Conservation (phyloP, 805 yeast species). For the Starmerella vitae region DNA sequence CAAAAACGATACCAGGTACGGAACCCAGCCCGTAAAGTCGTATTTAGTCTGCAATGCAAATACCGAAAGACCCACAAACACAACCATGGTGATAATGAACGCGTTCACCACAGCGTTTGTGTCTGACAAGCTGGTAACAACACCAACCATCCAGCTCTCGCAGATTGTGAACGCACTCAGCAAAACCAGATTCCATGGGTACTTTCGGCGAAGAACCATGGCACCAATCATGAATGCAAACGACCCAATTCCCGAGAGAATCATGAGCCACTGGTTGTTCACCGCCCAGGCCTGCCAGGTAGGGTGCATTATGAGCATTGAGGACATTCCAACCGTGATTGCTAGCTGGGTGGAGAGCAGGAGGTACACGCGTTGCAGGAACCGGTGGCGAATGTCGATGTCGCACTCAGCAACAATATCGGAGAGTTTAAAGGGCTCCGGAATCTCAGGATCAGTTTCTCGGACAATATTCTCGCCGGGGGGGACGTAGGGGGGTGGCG, state of each 20-base stretch:
- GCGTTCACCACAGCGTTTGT: slow-evolving; percentile 58
- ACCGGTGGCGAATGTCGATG: slow-evolving; percentile 57
- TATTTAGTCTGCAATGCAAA: slow-evolving; percentile 69
- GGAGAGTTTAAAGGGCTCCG: slow-evolving; percentile 68
- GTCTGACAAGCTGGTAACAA: slow-evolving; percentile 50
- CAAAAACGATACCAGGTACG: slow-evolving; percentile 41
- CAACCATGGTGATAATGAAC: slow-evolving; percentile 47
- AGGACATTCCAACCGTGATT: slow-evolving; percentile 46
- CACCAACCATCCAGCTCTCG: slow-evolving; percentile 62
- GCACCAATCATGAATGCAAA: slow-evolving; percentile 55
- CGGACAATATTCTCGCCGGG: slow-evolving; percentile 15
- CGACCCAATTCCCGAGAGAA: slow-evolving; percentile 44
- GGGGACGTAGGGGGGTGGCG: slow-evolving; percentile 13
- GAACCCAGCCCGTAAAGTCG: slow-evolving; percentile 58
- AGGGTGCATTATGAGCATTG: slow-evolving; percentile 35
- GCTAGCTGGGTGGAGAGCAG: slow-evolving; percentile 52
- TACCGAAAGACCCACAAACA: slow-evolving; percentile 62
- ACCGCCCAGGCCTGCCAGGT: slow-evolving; percentile 42
- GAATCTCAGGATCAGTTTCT: slow-evolving; percentile 20
- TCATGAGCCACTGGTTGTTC: slow-evolving; percentile 44
- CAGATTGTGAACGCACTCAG: slow-evolving; percentile 55
- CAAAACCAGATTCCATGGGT: slow-evolving; percentile 52
- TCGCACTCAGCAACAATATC: slow-evolving; percentile 68
- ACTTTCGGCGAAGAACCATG: slow-evolving; percentile 46
- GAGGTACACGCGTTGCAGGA: slow-evolving; percentile 66